phyloP scores from a whole-genome alignment of 2,329 filamentous ascomycete genomes.

The Aureobasidium sp. region DNA sequence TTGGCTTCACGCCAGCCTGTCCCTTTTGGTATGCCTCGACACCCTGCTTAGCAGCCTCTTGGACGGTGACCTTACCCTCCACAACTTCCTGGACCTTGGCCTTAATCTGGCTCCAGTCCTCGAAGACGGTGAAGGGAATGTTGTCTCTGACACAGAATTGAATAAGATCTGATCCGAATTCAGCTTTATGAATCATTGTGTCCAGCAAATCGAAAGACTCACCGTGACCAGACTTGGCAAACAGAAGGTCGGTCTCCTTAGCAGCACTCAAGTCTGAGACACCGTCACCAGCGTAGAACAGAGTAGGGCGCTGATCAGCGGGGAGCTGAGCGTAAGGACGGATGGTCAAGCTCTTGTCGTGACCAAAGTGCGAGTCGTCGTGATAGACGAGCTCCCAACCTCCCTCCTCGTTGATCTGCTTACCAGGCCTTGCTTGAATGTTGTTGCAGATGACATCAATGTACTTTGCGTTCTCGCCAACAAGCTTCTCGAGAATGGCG shows the following conservation, averaged over 20 bases:
- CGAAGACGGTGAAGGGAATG: conserved; percentile 81
- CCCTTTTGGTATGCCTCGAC: conserved; percentile 42
- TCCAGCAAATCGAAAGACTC: conserved; percentile 24
- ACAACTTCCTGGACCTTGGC: conserved; percentile 68
- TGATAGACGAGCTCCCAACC: conserved; percentile 88
- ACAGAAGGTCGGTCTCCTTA: conserved; percentile 84
- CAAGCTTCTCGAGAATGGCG: conserved; percentile 68
- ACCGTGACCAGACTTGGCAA: conserved; percentile 87
- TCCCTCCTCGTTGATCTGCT: conserved; percentile 68
- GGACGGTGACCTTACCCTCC: conserved; percentile 61
- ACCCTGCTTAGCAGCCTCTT: conserved; percentile 58
- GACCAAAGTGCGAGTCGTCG: conserved; percentile 85
- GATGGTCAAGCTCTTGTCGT: conserved; percentile 92
- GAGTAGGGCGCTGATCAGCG: conserved; percentile 60
- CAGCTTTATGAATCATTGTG: conserved; percentile 12
- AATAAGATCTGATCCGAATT: conserved; percentile 60
- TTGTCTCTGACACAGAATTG: conserved; percentile 77
- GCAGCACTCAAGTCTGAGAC: conserved; percentile 90
- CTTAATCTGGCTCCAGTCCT: conserved; percentile 75
- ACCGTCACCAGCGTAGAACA: conserved; percentile 94
- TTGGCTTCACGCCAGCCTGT: conserved; percentile 30
- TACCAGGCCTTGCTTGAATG: conserved; percentile 59
- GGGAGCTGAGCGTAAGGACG: conserved; percentile 75
- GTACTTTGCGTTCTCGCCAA: conserved; percentile 70
- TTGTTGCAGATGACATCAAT: conserved; percentile 90